Conservation (phyloP, 2,329 filamentous ascomycete genomes). For the Colletotrichum paranaense region DNA sequence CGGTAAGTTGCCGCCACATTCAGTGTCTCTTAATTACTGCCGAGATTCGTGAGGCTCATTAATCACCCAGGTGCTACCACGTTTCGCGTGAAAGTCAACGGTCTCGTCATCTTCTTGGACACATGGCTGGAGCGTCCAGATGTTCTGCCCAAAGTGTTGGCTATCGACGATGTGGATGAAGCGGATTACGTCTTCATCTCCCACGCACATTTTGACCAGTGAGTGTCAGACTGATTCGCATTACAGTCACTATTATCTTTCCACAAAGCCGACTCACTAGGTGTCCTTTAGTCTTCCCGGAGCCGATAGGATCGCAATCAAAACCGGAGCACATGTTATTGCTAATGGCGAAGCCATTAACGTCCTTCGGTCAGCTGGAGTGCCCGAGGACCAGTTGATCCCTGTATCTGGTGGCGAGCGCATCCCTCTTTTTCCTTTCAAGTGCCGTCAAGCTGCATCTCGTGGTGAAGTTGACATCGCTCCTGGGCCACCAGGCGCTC, state of each 20-base stretch:
- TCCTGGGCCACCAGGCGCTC: neutral
- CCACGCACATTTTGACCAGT: constrained; percentile 42
- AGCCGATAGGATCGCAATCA: constrained; percentile 39
- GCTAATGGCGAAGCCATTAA: constrained; percentile 40
- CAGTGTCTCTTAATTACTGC: too few relatives aligned
- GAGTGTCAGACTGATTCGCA: neutral
- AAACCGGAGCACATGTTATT: constrained; percentile 39
- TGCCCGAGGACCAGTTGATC: constrained; percentile 39
- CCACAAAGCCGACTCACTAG: neutral
- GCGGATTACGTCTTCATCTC: constrained; percentile 42
- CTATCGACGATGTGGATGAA: constrained; percentile 37
- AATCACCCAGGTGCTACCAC: neutral
- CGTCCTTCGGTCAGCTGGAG: constrained; percentile 37
- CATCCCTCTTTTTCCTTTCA: constrained; percentile 39
- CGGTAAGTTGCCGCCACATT: neutral
- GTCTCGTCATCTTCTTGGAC: constrained; percentile 9
- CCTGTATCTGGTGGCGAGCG: constrained; percentile 39
- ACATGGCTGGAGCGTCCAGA: constrained; percentile 5
- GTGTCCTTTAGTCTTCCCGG: constrained; percentile 36
- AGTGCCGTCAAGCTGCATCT: neutral
- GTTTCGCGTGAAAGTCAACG: constrained; percentile 3
- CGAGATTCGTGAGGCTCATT: neutral
- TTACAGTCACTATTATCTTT: neutral
- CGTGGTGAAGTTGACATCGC: neutral
- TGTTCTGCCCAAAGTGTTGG: constrained; percentile 15